phyloP scores from a whole-genome alignment of 345 rosid species.

The Lagerstroemia speciosa region DNA sequence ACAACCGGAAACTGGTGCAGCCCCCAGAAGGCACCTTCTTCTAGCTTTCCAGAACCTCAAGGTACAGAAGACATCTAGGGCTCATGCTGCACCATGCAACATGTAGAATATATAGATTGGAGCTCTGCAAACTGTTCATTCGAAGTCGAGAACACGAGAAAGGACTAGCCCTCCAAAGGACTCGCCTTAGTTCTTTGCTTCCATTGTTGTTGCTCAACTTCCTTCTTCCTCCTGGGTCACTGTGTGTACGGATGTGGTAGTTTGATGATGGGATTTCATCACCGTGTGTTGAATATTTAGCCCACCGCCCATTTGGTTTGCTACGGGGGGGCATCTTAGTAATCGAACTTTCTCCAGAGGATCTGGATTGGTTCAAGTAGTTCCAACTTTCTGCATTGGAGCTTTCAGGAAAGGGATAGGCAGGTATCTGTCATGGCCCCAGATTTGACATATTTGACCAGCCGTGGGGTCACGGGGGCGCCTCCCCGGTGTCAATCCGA shows the following conservation, averaged over 20 bases:
- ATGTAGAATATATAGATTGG: background rate
- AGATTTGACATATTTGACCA: too few relatives aligned
- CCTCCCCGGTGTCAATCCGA: too few relatives aligned
- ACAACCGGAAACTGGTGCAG: too few relatives aligned
- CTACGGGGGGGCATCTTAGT: background rate
- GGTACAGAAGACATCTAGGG: background rate
- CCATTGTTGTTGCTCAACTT: background rate
- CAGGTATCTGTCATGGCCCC: too few relatives aligned
- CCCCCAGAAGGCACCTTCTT: constrained; percentile 62
- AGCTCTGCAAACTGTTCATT: background rate
- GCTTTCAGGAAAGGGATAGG: too few relatives aligned
- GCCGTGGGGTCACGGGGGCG: too few relatives aligned
- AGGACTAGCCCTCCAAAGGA: background rate
- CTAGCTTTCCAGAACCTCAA: background rate
- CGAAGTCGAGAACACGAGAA: background rate
- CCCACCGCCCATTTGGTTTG: background rate
- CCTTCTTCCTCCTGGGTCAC: background rate
- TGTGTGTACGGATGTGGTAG: background rate
- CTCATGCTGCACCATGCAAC: background rate
- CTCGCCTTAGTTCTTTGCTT: background rate
- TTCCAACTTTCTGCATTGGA: background rate
- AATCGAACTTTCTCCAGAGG: background rate
- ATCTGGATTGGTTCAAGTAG: background rate
- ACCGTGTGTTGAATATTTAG: background rate
- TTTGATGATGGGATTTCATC: background rate